These are phyloP conservation scores for Echites panduratus DNA, from an alignment of 257 asterid genomes.

Conservation along the genomic window DNA sequence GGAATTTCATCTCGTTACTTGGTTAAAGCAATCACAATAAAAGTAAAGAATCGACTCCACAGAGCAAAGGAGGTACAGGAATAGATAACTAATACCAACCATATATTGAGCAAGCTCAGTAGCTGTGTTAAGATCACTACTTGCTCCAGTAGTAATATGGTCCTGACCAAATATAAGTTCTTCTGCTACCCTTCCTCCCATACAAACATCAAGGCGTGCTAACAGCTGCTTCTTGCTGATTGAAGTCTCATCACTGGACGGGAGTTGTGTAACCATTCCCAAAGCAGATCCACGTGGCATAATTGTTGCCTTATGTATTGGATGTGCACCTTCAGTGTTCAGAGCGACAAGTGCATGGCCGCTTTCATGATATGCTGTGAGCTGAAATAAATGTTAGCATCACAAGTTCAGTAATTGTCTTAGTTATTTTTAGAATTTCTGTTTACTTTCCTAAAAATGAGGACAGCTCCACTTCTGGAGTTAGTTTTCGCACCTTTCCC, in stretches of 20 bases:
- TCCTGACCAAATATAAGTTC: constrained; percentile 91
- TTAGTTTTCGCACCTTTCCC: no score
- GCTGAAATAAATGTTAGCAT: no score
- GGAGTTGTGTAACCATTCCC: constrained; percentile 99
- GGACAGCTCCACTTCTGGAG: no score
- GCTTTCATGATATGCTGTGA: constrained; percentile 94
- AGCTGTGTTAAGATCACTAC: constrained; percentile 81
- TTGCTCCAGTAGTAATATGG: constrained; percentile 89
- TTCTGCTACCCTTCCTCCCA: constrained; percentile 99
- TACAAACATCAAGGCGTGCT: constrained; percentile 98
- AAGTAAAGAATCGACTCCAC: not conserved
- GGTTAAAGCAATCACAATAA: not conserved
- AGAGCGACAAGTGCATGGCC: constrained; percentile 96
- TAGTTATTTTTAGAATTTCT: no score
- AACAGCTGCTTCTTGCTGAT: constrained; percentile 86
- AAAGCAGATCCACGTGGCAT: constrained; percentile 94
- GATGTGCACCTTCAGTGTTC: constrained; percentile 94
- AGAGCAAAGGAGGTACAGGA: not conserved
- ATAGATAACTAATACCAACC: constrained; percentile 37
- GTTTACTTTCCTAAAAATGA: no score
- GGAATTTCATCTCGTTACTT: constrained; percentile 1
- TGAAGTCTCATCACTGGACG: constrained; percentile 85
- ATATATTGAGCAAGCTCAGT: constrained; percentile 91
- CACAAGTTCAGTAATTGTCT: no score
- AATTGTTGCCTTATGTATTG: constrained; percentile 94